Base-by-base conservation (phyloP, 192 early-diverging fungal species). In the Podila verticillata region DNA sequence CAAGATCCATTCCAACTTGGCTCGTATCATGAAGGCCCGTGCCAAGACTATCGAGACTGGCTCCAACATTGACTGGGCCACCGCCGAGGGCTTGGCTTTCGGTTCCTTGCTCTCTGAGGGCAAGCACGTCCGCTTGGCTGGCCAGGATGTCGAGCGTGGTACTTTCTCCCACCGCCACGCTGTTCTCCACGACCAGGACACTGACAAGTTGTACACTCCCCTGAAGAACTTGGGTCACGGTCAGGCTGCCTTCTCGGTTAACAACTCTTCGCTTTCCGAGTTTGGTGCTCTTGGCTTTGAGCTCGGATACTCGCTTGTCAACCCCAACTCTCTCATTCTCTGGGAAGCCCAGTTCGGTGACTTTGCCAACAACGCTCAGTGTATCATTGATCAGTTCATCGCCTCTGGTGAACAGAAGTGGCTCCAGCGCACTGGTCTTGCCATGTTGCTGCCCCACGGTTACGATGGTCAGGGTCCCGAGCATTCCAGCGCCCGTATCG, bases 311-410 rank as follows among this genome's bases (percentile, higher is more conserved):
- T 97, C 95, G 28, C 87, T 98, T 80, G 95, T 94, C 57, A 94
- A 94, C 87, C 96, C 98, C 54, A 94, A 97, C 85, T 88, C 96
- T 58, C 90, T 98, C 54, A 89, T 98, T 34, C 87, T 97, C 71
- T 99, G 96, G 96, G 98, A 99, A 85, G 98, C 96, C 17, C 96
- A 99, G 88, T 98, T 99, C 75, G 98, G 98, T 68, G 97, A 99
- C 84, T 97, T 99, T 83, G 93, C 93, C 83, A 99, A 99, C 90
- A 95, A 87, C 66, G 95, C 98, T 24, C 98, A 99, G 87, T 91
- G 91, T 85, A 98, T 99, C 66, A 95, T 99, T 84, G 97, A 99
- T 85, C 97, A 99, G 86, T 99, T 97, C 77, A 95, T 99, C 49
- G 90, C 92, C 5, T 90, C 95, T 32, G 97, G 96, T 71, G 97